Evolutionary conservation across 805 yeast genomes (phyloP).

Genomic region (Candida easanensis): DNA sequence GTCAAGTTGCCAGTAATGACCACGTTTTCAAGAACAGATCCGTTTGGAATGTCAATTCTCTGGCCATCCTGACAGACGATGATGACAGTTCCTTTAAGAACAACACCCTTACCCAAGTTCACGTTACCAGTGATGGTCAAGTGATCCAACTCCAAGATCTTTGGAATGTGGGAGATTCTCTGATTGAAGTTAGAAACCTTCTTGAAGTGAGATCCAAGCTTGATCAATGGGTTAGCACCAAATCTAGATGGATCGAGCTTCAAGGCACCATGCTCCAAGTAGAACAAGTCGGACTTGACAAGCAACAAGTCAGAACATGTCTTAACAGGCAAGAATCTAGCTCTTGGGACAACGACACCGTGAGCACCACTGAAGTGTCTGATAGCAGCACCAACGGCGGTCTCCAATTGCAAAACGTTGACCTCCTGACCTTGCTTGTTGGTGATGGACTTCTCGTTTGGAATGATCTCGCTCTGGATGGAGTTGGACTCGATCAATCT

Average conservation of each 20-base stretch:
- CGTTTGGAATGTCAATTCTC: conserved; percentile 96
- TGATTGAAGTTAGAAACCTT: conserved; percentile 88
- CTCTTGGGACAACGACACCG: conserved; percentile 97
- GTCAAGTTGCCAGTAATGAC: conserved; percentile 96
- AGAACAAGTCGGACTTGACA: conserved; percentile 93
- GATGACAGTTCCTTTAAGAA: conserved; percentile 94
- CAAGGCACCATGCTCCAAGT: conserved; percentile 87
- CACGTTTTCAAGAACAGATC: conserved; percentile 90
- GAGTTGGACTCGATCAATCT: conserved; percentile 82
- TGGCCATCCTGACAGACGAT: conserved; percentile 97
- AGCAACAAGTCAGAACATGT: conserved; percentile 92
- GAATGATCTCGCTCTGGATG: conserved; percentile 90
- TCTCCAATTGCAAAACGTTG: conserved; percentile 91
- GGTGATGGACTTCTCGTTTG: conserved; percentile 82
- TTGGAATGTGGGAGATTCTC: conserved; percentile 94
- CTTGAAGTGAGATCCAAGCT: conserved; percentile 94
- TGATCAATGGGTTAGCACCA: conserved; percentile 89
- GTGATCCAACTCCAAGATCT: conserved; percentile 93
- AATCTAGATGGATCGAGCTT: conserved; percentile 80
- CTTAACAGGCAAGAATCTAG: conserved; percentile 96
- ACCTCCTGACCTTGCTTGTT: conserved; percentile 68
- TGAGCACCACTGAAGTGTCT: conserved; percentile 93
- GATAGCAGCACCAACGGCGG: conserved; percentile 99
- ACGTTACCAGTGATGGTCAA: conserved; percentile 98
- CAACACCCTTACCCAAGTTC: conserved; percentile 81